Evolutionary conservation across 768 basidiomycete species (phyloP).

Genomic region (Brasilioporus rufonigricans): DNA sequence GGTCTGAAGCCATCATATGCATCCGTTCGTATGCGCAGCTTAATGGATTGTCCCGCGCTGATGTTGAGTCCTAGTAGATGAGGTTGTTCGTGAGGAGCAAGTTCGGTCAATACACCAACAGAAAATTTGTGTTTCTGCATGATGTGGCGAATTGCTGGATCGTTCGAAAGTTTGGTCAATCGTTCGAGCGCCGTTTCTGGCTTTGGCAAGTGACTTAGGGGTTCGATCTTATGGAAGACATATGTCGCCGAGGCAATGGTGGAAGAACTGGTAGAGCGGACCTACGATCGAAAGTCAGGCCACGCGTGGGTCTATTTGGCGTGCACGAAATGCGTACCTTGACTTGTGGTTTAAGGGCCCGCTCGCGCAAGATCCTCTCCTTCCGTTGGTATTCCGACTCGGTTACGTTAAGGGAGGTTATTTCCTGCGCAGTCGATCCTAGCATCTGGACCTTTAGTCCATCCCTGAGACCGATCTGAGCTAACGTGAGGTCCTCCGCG

Average conservation of each 20-base stretch:
- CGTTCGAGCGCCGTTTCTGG: conserved; percentile 54
- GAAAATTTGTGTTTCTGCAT: conserved; percentile 70
- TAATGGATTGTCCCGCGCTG: conserved; percentile 60
- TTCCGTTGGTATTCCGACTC: conserved; percentile 58
- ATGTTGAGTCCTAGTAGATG: conserved; percentile 67
- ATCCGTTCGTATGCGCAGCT: conserved; percentile 67
- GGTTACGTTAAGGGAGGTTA: conserved; percentile 49
- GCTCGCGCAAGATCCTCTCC: conserved; percentile 57
- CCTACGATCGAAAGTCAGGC: conserved; percentile 30
- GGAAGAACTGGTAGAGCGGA: conserved; percentile 54
- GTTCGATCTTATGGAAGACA: conserved; percentile 62
- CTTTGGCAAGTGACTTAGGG: conserved; percentile 63
- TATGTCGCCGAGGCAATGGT: conserved; percentile 42
- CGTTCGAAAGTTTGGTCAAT: conserved; percentile 59
- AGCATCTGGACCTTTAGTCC: conserved; percentile 70
- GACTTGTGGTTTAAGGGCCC: conserved; percentile 52
- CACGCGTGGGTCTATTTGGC: background rate
- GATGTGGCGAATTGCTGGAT: conserved; percentile 66
- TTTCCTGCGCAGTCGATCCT: conserved; percentile 59
- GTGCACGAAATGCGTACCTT: conserved; percentile 44
- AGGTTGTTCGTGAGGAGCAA: conserved; percentile 76
- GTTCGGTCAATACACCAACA: conserved; percentile 70
- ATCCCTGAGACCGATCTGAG: conserved; percentile 56
- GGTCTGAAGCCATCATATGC: conserved; percentile 68
- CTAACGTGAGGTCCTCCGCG: conserved; percentile 31